Percentiles rank a stretch among this genome's conserved stretches.
Conservation (phyloP, 441 rosid species). For the Erysimum cheiri region DNA sequence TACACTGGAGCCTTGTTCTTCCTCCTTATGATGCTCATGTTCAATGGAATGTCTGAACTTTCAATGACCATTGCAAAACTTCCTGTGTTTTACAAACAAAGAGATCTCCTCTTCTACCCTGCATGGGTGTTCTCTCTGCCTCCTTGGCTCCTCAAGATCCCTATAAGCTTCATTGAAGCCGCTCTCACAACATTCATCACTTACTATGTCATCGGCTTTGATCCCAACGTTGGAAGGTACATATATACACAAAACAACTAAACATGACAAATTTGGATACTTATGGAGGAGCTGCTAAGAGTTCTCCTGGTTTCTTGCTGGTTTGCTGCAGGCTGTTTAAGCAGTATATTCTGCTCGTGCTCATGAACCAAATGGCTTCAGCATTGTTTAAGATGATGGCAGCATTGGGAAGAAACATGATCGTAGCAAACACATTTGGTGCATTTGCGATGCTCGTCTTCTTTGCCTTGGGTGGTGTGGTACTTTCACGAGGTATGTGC, state of each 20-base stretch:
- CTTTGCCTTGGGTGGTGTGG: constrained; percentile 69
- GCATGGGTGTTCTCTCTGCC: constrained; percentile 80
- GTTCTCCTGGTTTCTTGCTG: constrained; percentile 15
- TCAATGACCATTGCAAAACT: constrained; percentile 78
- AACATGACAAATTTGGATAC: background rate
- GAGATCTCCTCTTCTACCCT: constrained; percentile 75
- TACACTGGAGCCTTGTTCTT: constrained; percentile 75
- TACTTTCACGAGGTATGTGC: constrained; percentile 65
- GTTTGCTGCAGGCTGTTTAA: constrained; percentile 64
- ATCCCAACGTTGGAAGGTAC: constrained; percentile 70
- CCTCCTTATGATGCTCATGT: constrained; percentile 57
- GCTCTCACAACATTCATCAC: constrained; percentile 70
- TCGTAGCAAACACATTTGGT: constrained; percentile 78
- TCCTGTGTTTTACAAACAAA: constrained; percentile 88
- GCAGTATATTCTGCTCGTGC: constrained; percentile 63
- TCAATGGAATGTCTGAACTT: constrained; percentile 75
- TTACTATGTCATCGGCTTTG: constrained; percentile 82
- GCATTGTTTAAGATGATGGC: constrained; percentile 69
- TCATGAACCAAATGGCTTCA: constrained; percentile 72
- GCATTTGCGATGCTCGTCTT: constrained; percentile 58
- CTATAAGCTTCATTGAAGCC: constrained; percentile 63
- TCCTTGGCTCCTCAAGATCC: constrained; percentile 79
- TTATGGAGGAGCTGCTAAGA: constrained; percentile 15
- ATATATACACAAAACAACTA: constrained; percentile 12
- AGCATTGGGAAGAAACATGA: constrained; percentile 66